These are phyloP conservation scores for Spiromastix sp. DNA, from an alignment of 2,329 filamentous ascomycete genomes.

Conservation along the genomic window DNA sequence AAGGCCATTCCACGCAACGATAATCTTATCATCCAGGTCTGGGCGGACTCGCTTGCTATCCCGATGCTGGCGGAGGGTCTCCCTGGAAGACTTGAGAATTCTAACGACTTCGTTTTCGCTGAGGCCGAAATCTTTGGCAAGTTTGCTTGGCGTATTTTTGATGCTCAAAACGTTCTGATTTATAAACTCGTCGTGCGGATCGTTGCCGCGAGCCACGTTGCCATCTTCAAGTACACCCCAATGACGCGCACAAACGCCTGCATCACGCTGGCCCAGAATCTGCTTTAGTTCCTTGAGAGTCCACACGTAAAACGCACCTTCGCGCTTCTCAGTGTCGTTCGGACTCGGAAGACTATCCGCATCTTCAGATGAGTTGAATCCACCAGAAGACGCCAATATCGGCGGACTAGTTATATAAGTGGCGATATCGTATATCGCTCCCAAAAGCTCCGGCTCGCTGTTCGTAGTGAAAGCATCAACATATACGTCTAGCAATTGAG, in stretches of 20 bases:
- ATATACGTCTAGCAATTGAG: slow-evolving; percentile 72
- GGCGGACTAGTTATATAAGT: slow-evolving; percentile 71
- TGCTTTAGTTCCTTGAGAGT: slow-evolving; percentile 75
- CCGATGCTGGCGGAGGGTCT: slow-evolving; percentile 60
- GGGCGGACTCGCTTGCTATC: slow-evolving; percentile 67
- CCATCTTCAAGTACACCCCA: slow-evolving; percentile 78
- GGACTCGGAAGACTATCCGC: slow-evolving; percentile 69
- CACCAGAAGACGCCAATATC: slow-evolving; percentile 57
- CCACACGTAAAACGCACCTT: slow-evolving; percentile 94
- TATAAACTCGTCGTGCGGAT: slow-evolving; percentile 87
- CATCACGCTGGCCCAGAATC: slow-evolving; percentile 58
- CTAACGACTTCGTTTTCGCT: slow-evolving; percentile 57
- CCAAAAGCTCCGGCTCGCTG: slow-evolving; percentile 60
- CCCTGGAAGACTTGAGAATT: slow-evolving; percentile 56
- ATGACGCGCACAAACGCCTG: slow-evolving; percentile 66
- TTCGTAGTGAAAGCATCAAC: slow-evolving; percentile 72
- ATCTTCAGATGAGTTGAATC: slow-evolving; percentile 80
- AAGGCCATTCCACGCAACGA: slow-evolving; percentile 80
- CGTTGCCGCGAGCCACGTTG: slow-evolving; percentile 71
- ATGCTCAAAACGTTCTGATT: slow-evolving; percentile 83
- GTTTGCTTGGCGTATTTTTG: slow-evolving; percentile 53
- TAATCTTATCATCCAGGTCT: slow-evolving; percentile 75
- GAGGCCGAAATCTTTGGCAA: slow-evolving; percentile 67
- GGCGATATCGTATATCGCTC: slow-evolving; percentile 69
- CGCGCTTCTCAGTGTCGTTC: slow-evolving; percentile 71